Evolutionary conservation across 2,329 filamentous ascomycete genomes (phyloP), one percentile per base, ranked within the genome.

Genomic region (Hypocreales sp.): DNA sequence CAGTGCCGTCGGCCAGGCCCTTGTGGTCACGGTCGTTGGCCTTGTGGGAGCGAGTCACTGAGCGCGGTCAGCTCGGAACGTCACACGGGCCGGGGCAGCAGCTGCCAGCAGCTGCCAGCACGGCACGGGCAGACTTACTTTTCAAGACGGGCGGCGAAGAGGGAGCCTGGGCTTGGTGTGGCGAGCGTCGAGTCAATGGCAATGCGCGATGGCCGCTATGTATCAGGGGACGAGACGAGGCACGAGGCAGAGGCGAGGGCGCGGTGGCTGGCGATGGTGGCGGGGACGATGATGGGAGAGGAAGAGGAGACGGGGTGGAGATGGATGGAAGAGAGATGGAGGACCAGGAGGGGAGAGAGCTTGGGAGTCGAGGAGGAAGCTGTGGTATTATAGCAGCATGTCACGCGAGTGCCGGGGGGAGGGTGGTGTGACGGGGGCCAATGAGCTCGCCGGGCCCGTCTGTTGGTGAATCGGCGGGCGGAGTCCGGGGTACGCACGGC

Each of bases 41-140:
- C 67, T 95, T 98, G 72, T 87, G 82, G 39, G 87, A 92, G 54
- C 90, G 87, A 63, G 90, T 94, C 87, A 98, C 86, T 93, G 42
- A n/a, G n/a, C n/a, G n/a, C n/a, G n/a, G n/a, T n/a, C n/a, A n/a
- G n/a, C n/a, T n/a, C n/a, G n/a, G n/a, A n/a, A n/a, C n/a, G n/a
- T n/a, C n/a, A n/a, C n/a, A n/a, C n/a, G n/a, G n/a, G n/a, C n/a
- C n/a, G n/a, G n/a, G n/a, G n/a, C n/a, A n/a, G n/a, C n/a, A n/a
- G n/a, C n/a, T n/a, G n/a, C n/a, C n/a, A n/a, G n/a, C n/a, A n/a
- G n/a, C n/a, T n/a, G n/a, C n/a, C n/a, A n/a, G n/a, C n/a, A n/a
- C n/a, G n/a, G n/a, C n/a, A 9, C 25, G 28, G 25, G 21, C 24
- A 28, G 26, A 35, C 35, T 33, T 31, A 35, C 32, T 35, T 15